Evolutionary conservation across 768 basidiomycete species (phyloP).

Genomic region (Leccinum broughii): DNA sequence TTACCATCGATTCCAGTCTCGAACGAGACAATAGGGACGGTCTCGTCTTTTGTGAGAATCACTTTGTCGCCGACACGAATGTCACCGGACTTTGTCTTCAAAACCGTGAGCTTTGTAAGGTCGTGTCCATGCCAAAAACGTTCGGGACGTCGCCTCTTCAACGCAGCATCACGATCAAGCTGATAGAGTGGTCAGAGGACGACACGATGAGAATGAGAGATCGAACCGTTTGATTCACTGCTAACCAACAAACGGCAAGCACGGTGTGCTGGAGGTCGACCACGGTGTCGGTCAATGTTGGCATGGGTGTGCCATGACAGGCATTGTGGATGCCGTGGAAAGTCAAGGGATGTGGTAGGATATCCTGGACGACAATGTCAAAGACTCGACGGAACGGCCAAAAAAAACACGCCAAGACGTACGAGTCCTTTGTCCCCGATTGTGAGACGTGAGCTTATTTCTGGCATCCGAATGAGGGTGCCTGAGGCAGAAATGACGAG

Average conservation of each 20-base stretch:
- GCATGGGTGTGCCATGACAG: slow-evolving; percentile 45
- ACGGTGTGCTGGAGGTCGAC: slow-evolving; percentile 74
- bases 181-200: slow-evolving; percentile 30
- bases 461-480: slow-evolving; percentile 71
- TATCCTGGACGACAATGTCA: slow-evolving; percentile 48
- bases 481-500: slow-evolving; percentile 68
- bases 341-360: slow-evolving; percentile 55
- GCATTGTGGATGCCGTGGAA: slow-evolving; percentile 48
- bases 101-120: slow-evolving; percentile 59
- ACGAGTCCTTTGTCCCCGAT: slow-evolving; percentile 80
- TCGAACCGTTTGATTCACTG: slow-evolving; percentile 80
- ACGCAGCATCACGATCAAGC: slow-evolving; percentile 61
- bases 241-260: slow-evolving; percentile 83
- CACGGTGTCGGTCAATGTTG: slow-evolving; percentile 57
- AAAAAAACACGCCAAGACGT: slow-evolving; percentile 24
- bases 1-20: slow-evolving; percentile 48
- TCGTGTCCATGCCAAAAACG: slow-evolving; percentile 74
- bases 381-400: slow-evolving; percentile 4
- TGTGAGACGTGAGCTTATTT: slow-evolving; percentile 71
- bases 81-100: slow-evolving; percentile 62
- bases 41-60: slow-evolving; percentile 49
- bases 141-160: slow-evolving; percentile 61
- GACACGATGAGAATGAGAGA: background rate
- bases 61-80: slow-evolving; percentile 78
- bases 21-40: slow-evolving; percentile 60